Evolutionary conservation across 306 rosid species (phyloP), one percentile per base, ranked within the genome.

Genomic region (Coriaria nepalensis): DNA sequence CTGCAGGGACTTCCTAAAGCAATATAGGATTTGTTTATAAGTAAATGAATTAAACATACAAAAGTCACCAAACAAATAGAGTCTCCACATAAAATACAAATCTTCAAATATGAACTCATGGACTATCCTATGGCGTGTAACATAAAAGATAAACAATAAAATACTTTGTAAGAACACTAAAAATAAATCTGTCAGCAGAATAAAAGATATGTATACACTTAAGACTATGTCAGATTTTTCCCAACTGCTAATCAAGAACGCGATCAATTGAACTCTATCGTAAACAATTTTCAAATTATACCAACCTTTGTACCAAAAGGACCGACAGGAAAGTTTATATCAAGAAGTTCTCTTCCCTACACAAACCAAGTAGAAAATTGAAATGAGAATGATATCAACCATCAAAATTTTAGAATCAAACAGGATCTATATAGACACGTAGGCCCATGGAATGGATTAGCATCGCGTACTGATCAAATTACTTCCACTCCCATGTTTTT

Each of bases 231-330:
- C 29, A 7, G 6, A 45, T 13, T 14, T 12, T 45, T 4, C 49
- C 29, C 3, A 45, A 13, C 7, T 5, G 33, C 33, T 0, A 45
- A 45, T 20, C 29, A 20, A 20, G 29, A 1, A 20, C 15, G 10
- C 10, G 5, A 9, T 0, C 15, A 52, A 38, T 39, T 33, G 11
- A 37, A 32, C 6, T 48, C 0, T 4, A 33, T 37, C 32, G 13
- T 52, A 40, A 35, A 6, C 14, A 53, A 12, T 15, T 15, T 8
- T 33, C 55, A 13, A 5, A 38, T 49, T 37, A 45, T 20, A 68
- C 86, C 51, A 36, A 82, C 96, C 96, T 79, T 86, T 29, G 96
- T 82, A 63, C 94, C 90, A 7, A 86, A 86, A 52, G 96, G 94
- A 50, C 96, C 94, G 13, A 20, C 77, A 0, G 96, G 96, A 52